phyloP scores from a whole-genome alignment of 2,329 filamentous ascomycete species.

The Periconia digitata region DNA sequence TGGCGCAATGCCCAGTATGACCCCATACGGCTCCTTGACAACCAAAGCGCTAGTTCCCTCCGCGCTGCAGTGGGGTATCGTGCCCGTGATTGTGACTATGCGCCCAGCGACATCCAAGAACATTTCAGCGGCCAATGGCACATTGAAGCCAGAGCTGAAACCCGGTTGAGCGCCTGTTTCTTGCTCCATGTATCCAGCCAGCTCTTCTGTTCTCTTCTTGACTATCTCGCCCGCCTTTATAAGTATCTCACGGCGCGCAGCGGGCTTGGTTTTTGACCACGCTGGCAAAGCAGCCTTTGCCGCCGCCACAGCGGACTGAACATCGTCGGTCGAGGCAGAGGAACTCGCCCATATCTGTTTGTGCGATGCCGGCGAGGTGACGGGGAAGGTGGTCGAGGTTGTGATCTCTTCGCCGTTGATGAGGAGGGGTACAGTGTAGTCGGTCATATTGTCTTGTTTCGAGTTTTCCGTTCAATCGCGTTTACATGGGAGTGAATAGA shows the following conservation, averaged over 20 bases:
- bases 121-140: conserved; percentile 46
- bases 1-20: conserved; percentile 76
- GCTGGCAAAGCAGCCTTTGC: conserved; percentile 68
- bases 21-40: conserved; percentile 75
- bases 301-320: conserved; percentile 58
- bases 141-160: conserved; percentile 44
- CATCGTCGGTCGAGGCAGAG: conserved; percentile 58
- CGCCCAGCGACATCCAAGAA: conserved; percentile 57
- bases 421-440: conserved; percentile 48
- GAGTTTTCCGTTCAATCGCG: too few species aligned
- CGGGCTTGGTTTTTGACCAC: conserved; percentile 67
- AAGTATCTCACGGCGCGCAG: conserved; percentile 68
- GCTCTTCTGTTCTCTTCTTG: conserved; percentile 60
- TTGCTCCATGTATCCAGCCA: conserved; percentile 60
- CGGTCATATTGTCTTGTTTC: conserved; percentile 8
- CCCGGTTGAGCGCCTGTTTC: conserved; percentile 56
- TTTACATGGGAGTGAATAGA: not conserved
- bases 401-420: conserved; percentile 53
- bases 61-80: conserved; percentile 50
- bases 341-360: conserved; percentile 58
- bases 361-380: conserved; percentile 59
- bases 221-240: conserved; percentile 69
- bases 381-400: conserved; percentile 54
- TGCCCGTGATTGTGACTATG: conserved; percentile 51
- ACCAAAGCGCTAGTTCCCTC: conserved; percentile 64